phyloP scores from a whole-genome alignment of 257 asterid species.

The Ajuga chamaepitys region DNA sequence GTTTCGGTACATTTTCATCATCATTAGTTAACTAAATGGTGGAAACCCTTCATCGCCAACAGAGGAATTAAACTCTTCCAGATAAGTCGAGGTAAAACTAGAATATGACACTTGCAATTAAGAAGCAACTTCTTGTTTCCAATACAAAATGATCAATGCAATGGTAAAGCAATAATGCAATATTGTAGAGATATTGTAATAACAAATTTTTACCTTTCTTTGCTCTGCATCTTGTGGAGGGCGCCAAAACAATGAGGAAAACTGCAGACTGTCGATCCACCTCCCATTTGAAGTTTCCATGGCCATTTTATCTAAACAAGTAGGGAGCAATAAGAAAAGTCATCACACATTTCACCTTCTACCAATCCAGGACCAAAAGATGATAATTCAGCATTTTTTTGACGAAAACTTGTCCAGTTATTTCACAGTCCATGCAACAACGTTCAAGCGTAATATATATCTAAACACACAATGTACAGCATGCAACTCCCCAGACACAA shows the following conservation, averaged over 20 bases:
- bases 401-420: conserved; percentile 19
- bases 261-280: conserved; percentile 77
- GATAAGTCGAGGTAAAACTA: not conserved
- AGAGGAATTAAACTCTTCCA: not conserved
- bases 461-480: conserved; percentile 6
- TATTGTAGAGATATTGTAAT: not conserved
- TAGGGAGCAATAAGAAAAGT: conserved; percentile 24
- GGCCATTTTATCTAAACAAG: conserved; percentile 26
- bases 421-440: conserved; percentile 18
- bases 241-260: conserved; percentile 66
- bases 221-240: conserved; percentile 67
- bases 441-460: conserved; percentile 12
- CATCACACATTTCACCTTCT: conserved; percentile 26
- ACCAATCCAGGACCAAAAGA: conserved; percentile 43
- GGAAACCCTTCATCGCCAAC: not conserved
- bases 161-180: not conserved
- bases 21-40: too few relatives aligned
- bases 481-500: conserved; percentile 10
- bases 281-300: conserved; percentile 65
- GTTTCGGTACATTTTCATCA: not conserved
- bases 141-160: not conserved
- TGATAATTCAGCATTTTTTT: conserved; percentile 39
- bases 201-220: conserved; percentile 41
- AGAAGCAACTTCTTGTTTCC: not conserved
- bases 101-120: not conserved